Base-by-base conservation (phyloP, 495 filamentous ascomycete genomes). In the Penicillium cosmopolitanum region DNA sequence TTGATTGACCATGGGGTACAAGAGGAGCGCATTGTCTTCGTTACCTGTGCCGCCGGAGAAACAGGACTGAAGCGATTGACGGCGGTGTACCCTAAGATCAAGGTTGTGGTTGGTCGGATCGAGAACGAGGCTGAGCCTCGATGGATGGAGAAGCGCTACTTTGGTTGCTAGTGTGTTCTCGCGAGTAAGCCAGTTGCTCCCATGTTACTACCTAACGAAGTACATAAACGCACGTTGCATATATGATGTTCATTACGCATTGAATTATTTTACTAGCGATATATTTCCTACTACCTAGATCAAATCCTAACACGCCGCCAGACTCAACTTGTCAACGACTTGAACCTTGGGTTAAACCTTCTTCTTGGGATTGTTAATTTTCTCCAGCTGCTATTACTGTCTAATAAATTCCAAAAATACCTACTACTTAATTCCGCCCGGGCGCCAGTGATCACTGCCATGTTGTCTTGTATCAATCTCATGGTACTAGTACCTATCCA, bases 1-100 rank as follows among this genome's bases (percentile, higher is more conserved):
- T 75, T 98, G 57, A 85, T 96, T 44, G 95, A 98, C 73, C 92
- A 98, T 68, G 95, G 95, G 2, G 93, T 98, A n/a, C 75, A 83
- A 18, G 87, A 93, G 68, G 85, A 91, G 16, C 86, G 82, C 55
- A 95, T 98, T 58, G 89, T 96, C 28, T 91, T 96, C 72, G 92
- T 95, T 44, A 93, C 92, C 6, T 94, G 91, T 67, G 85, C 89
- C 56, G 92, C 91, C 1, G 91, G 91, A n/a, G 85, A 84, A 61
- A 83, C 85, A 58, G 95, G 93, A 0, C 67, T 97, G 44, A 90
- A 93, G 58, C 80, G 95, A 52, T 74, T 98, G 59, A 85, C 88
- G 40, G 91, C 87, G 38, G 95, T 96, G 11, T 98, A 92, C 61
- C 92, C 95, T 1, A 87, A 87, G 15, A 84, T 97, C 12, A 86